Base-by-base conservation (phyloP, 495 filamentous ascomycete species). In the Talaromyces stipitatus region DNA sequence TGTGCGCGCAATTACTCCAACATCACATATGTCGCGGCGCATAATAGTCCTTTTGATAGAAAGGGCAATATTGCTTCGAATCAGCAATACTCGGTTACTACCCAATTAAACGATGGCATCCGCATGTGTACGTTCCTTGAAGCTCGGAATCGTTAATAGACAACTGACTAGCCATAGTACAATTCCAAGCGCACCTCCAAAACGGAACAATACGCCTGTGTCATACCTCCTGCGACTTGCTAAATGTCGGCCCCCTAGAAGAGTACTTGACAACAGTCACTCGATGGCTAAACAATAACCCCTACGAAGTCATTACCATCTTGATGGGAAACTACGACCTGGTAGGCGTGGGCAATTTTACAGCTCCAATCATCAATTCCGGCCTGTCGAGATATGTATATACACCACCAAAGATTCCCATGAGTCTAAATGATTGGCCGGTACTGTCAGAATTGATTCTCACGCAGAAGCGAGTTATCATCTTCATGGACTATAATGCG, bases 291-390 rank as follows among this genome's bases (percentile, higher is more conserved):
- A 72, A 73, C 5, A 64, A 67, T 1, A 84, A 97, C 62, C 91
- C 90, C 0, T 94, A 90, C 68, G 91, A 97, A 60, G 86, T 96
- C 4, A 82, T 97, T n/a, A 96, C 91, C 4, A 82, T 96, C 53
- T 73, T 97, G 7, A 80, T 97, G 47, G 90, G 87, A 14, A 97
- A 97, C 69, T 84, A 79, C 58, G 90, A 94, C 72, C 85, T 74
- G 53, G 76, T 83, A 16, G 64, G 72, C 16, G 82, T 89, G 14
- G 71, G 66, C 14, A 80, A 83, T 53, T 92, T 82, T 66, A 80
- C 70, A 14, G 68, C 61, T 1, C 78, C 83, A 3, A 79, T 97
- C 60, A 67, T 86, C 56, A 75, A 75, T 32, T 83, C 85, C 1
- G 91, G 91, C 10, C 77, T 96, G 18, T 67, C 74, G 28, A 77